Evolutionary conservation across 1,284 basidiomycete species (phyloP).

Genomic region (Naganishia liquefaciens): DNA sequence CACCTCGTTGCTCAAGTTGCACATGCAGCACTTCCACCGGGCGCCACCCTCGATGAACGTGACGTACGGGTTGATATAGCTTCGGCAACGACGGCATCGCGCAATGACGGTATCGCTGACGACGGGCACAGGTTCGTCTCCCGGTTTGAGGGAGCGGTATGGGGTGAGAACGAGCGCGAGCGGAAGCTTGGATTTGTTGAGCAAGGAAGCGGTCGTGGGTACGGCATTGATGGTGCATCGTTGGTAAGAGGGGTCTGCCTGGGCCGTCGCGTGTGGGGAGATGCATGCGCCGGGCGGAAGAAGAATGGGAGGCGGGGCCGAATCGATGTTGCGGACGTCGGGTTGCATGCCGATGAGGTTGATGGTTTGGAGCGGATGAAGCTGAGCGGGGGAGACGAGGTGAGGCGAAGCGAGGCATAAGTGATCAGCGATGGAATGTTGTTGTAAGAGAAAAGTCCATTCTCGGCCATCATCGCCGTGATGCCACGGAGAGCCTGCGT

Average conservation of each 20-base stretch:
- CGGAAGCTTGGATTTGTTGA: slow-evolving; percentile 91
- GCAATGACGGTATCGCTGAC: slow-evolving; percentile 95
- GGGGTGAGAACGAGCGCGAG: slow-evolving; percentile 88
- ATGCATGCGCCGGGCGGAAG: slow-evolving; percentile 68
- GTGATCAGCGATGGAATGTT: too few species aligned
- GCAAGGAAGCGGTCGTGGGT: slow-evolving; percentile 86
- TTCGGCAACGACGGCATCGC: slow-evolving; percentile 92
- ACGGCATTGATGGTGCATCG: slow-evolving; percentile 88
- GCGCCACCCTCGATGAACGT: slow-evolving; percentile 98
- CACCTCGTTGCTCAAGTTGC: slow-evolving; percentile 97
- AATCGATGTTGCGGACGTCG: slow-evolving; percentile 78
- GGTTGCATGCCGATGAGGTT: slow-evolving; percentile 88
- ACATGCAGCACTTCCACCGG: slow-evolving; percentile 99
- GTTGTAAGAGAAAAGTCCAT: too few species aligned
- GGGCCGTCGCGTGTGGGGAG: slow-evolving; percentile 75
- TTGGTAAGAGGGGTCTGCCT: slow-evolving; percentile 82
- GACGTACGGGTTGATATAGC: slow-evolving; percentile 98
- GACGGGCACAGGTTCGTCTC: slow-evolving; percentile 73
- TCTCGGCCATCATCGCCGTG: too few species aligned
- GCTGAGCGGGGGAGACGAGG: slow-evolving; percentile 64
- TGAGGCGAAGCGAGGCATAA: slow-evolving; percentile 57
- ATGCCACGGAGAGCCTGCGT: too few species aligned
- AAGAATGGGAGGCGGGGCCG: slow-evolving; percentile 82
- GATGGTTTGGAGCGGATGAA: slow-evolving; percentile 77
- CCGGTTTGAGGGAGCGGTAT: slow-evolving; percentile 71